A percentile compares a stretch with the other conserved stretches of the same genome.
phyloP scores from a whole-genome alignment of 2,329 filamentous ascomycete species.

The Paecilomyces variotii region DNA sequence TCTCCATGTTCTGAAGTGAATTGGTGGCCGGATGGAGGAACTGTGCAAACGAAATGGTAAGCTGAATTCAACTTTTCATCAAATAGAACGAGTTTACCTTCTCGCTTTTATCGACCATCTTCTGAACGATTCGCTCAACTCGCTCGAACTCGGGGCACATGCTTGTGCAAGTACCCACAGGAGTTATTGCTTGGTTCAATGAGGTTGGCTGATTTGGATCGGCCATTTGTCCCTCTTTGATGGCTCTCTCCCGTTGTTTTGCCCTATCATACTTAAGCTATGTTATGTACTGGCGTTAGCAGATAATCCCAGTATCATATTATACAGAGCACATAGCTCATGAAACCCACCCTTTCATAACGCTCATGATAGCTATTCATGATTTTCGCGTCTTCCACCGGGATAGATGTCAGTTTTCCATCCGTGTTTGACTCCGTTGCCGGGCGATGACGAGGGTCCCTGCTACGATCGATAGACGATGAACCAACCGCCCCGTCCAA shows the following conservation, averaged over 20 bases:
- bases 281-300: slow-evolving; percentile 5
- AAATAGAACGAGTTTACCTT: slow-evolving; percentile 33
- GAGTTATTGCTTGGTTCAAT: slow-evolving; percentile 53
- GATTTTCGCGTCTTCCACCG: slow-evolving; percentile 16
- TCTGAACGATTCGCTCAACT: slow-evolving; percentile 53
- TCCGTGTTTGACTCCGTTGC: slow-evolving; percentile 5
- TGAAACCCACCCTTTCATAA: slow-evolving; percentile 26
- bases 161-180: slow-evolving; percentile 52
- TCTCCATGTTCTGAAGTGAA: slow-evolving; percentile 25
- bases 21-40: slow-evolving; percentile 27
- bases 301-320: not conserved
- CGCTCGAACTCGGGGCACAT: slow-evolving; percentile 60
- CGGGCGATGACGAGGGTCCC: slow-evolving; percentile 9
- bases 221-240: slow-evolving; percentile 46
- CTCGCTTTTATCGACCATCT: slow-evolving; percentile 54
- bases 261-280: slow-evolving; percentile 45
- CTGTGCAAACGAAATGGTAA: slow-evolving; percentile 11
- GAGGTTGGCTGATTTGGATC: slow-evolving; percentile 54
- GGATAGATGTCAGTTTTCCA: slow-evolving; percentile 5
- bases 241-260: slow-evolving; percentile 43
- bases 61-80: not conserved
- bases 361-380: slow-evolving; percentile 24
- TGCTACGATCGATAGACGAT: slow-evolving; percentile 7
- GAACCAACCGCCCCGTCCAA: slow-evolving; percentile 6
- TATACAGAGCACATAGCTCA: not conserved